phyloP scores from a whole-genome alignment of 352 stramenopile species.

The Blastocystis sp. region DNA sequence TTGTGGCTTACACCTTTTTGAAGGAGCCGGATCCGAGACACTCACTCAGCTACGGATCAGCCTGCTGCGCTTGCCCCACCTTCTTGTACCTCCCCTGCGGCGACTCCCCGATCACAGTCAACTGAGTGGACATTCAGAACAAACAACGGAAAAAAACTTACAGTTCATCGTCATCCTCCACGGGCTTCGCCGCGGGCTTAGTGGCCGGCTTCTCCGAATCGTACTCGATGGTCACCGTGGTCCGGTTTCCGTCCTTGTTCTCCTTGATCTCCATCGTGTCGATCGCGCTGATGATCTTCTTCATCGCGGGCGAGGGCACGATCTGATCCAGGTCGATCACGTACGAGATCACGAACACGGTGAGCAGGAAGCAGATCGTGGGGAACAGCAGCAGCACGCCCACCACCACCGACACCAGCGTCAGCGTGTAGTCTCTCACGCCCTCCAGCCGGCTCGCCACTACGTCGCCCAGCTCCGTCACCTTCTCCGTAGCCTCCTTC shows the following conservation, averaged over 20 bases:
- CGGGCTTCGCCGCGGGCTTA: neutral
- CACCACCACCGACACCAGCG: slow-evolving; percentile 31
- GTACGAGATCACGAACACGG: slow-evolving; percentile 22
- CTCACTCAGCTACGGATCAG: slow-evolving; percentile 41
- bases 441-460: neutral
- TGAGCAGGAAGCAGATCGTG: slow-evolving; percentile 21
- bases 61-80: neutral
- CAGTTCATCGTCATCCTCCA: slow-evolving; percentile 39
- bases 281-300: slow-evolving; percentile 36
- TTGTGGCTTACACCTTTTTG: slow-evolving; percentile 45
- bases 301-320: neutral
- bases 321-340: slow-evolving; percentile 41
- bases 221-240: slow-evolving; percentile 33
- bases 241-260: slow-evolving; percentile 27
- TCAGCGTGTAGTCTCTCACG: slow-evolving; percentile 10
- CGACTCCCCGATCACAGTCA: slow-evolving; percentile 46
- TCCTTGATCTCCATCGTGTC: slow-evolving; percentile 1
- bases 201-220: neutral
- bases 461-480: neutral
- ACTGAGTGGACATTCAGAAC: slow-evolving; percentile 10
- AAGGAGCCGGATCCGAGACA: slow-evolving; percentile 62
- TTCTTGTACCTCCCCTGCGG: slow-evolving; percentile 63
- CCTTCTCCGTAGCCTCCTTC: slow-evolving; percentile 38
- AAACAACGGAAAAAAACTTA: slow-evolving; percentile 6
- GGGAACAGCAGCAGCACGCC: slow-evolving; percentile 23